phyloP scores from a whole-genome alignment of 164 flowering plant genomes.

The Sedum album region DNA sequence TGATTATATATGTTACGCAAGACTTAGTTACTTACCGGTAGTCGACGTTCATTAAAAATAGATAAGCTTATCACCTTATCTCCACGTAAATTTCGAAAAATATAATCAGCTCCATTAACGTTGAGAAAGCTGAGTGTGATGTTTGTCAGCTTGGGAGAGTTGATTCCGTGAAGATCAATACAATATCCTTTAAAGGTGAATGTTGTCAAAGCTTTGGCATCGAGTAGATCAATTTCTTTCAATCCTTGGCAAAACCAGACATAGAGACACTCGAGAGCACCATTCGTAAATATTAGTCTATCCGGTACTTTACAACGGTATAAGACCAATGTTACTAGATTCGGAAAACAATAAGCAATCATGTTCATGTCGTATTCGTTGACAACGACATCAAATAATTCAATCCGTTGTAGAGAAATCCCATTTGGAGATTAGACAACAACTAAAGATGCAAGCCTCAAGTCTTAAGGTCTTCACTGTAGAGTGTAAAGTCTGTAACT shows the following conservation, averaged over 20 bases:
- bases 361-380: neutral
- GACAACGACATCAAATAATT: neutral
- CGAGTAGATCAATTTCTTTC: neutral
- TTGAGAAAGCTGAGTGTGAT: neutral
- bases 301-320: neutral
- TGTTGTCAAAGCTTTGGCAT: neutral
- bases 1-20: neutral
- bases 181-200: neutral
- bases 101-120: neutral
- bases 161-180: neutral
- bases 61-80: neutral
- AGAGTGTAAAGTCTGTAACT: neutral
- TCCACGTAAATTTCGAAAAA: neutral
- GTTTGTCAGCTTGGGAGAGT: neutral
- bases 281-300: neutral
- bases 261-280: neutral
- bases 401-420: neutral
- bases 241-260: neutral
- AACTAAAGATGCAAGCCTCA: neutral
- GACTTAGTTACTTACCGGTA: neutral
- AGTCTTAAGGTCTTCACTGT: neutral
- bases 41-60: neutral
- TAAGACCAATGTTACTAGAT: neutral
- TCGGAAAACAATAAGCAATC: neutral
- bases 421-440: neutral